phyloP scores from a whole-genome alignment of 2,329 filamentous ascomycete species.

The Colletotrichum shisoi region DNA sequence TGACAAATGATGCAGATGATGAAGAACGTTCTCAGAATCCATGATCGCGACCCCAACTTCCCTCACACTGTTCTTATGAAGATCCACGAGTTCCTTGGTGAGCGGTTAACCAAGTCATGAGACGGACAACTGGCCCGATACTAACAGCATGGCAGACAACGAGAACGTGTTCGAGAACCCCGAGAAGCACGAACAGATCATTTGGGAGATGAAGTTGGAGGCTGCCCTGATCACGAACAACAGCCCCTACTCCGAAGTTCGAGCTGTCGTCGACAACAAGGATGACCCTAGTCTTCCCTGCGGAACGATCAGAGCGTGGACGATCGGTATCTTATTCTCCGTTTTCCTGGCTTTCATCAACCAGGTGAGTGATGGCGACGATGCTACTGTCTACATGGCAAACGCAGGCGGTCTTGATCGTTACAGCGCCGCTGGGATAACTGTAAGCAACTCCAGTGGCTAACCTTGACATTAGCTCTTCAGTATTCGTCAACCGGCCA shows the following conservation, averaged over 20 bases:
- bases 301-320: slow-evolving; percentile 64
- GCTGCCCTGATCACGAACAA: slow-evolving; percentile 63
- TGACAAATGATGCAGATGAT: slow-evolving; percentile 47
- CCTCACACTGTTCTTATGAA: slow-evolving; percentile 51
- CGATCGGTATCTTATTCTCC: slow-evolving; percentile 61
- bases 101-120: slow-evolving; percentile 45
- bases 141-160: slow-evolving; percentile 39
- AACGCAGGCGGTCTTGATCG: neutral
- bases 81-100: slow-evolving; percentile 54
- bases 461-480: slow-evolving; percentile 52
- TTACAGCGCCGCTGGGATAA: too few species aligned
- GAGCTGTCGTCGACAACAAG: slow-evolving; percentile 64
- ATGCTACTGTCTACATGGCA: neutral
- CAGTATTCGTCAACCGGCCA: slow-evolving; percentile 63
- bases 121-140: slow-evolving; percentile 14
- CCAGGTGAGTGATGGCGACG: slow-evolving; percentile 46
- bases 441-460: neutral
- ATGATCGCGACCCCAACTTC: slow-evolving; percentile 56
- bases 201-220: slow-evolving; percentile 64
- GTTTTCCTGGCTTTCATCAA: slow-evolving; percentile 61
- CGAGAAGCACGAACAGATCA: slow-evolving; percentile 57
- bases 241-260: slow-evolving; percentile 66
- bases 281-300: slow-evolving; percentile 59
- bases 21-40: slow-evolving; percentile 51
- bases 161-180: slow-evolving; percentile 50